Percentiles rank a stretch among this genome's conserved stretches.
Conservation (phyloP, 768 basidiomycete species). For the Tylopilus plumbeoviolaceoides region DNA sequence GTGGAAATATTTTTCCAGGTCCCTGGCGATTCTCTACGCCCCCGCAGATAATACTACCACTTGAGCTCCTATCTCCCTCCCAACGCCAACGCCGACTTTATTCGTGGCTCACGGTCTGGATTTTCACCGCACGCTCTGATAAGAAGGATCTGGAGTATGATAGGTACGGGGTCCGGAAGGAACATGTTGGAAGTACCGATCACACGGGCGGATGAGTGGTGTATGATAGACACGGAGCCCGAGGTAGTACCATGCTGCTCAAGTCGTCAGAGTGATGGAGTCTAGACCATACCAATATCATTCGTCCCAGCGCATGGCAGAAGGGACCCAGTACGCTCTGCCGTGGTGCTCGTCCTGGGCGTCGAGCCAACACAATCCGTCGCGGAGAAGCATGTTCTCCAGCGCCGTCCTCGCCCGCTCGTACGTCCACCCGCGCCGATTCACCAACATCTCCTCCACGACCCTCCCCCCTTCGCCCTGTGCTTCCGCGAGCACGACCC, state of each 20-base stretch:
- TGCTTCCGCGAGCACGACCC: constrained; percentile 73
- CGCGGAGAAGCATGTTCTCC: constrained; percentile 85
- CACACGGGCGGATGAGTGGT: background rate
- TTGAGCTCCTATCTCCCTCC: too few relatives aligned
- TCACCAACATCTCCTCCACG: constrained; percentile 56
- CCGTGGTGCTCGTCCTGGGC: constrained; percentile 70
- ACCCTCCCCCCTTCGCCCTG: constrained; percentile 66
- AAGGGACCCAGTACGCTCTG: constrained; percentile 82
- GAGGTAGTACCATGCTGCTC: too few relatives aligned
- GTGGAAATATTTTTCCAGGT: too few relatives aligned
- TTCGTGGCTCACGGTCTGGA: too few relatives aligned
- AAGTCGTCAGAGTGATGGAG: background rate
- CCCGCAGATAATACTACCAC: too few relatives aligned
- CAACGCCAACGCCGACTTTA: too few relatives aligned
- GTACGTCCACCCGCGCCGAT: constrained; percentile 67
- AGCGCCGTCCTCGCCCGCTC: constrained; percentile 75
- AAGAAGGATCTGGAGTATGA: too few relatives aligned
- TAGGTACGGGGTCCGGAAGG: too few relatives aligned
- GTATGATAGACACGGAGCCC: too few relatives aligned
- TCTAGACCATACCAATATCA: constrained; percentile 21
- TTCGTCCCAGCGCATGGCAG: constrained; percentile 81
- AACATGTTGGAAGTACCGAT: too few relatives aligned
- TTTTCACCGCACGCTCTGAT: too few relatives aligned
- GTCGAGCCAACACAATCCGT: constrained; percentile 95
- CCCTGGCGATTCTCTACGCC: too few relatives aligned